Evolutionary conservation across 1,284 basidiomycete genomes (phyloP), one percentile per base, ranked within the genome.

Genomic region (Apiotrichum sp.): DNA sequence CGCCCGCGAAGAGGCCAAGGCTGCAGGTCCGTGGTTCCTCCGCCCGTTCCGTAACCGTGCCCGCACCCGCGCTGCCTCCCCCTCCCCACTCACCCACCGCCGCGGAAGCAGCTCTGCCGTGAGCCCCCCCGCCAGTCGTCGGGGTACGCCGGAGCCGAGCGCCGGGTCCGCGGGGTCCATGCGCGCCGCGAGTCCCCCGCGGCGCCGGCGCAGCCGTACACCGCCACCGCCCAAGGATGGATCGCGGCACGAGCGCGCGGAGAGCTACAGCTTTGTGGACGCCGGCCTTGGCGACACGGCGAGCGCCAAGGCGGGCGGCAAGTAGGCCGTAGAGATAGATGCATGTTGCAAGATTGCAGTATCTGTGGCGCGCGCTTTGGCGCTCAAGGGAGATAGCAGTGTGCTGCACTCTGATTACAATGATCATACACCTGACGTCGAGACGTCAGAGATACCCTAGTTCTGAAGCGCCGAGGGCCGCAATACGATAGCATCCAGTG

Each of bases 1-100:
- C 39, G 57, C 66, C 31, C 59, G 69, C 42, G 73, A 75, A 53
- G 65, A 68, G 55, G 65, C 59, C 2, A 48, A 44, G 13, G 50
- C 57, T 9, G 46, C 43, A 9, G 55, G 65, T 11, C 60, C 60
- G 47, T 62, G 59, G 59, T 62, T 59, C 50, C 33, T n/a, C 33
- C 50, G 50, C 33, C 36, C 13, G 9, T 34, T 51, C 43, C 42
- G 31, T 33, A 33, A 42, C 22, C 41, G 39, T 10, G 34, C 7
- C 35, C 41, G 16, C 22, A n/a, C 4, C 7, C 32, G 16, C 16
- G 40, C 16, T 35, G 49, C 22, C 40, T 43, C 35, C 6, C 41
- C 51, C 14, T 45, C 36, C 14, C 43, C 6, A 11, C 13, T 31
- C 29, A 40, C 31, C 13, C 29, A 11, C 33, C 51, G 41, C n/a